Evolutionary conservation across 768 basidiomycete genomes (phyloP).

Genomic region (Termitomyces titanicus): DNA sequence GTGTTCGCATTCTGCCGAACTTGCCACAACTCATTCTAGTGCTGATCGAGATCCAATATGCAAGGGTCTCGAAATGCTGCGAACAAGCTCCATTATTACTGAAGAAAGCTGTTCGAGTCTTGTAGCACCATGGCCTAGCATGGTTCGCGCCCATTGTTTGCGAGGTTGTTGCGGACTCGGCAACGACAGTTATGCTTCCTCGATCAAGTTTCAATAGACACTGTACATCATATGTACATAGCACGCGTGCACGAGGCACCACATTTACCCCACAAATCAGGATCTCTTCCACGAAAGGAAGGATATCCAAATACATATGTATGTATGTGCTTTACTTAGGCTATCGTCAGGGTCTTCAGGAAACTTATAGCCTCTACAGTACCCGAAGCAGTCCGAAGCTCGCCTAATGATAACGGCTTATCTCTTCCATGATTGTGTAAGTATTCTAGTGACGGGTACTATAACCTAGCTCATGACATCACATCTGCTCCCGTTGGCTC

Average conservation of each 20-base stretch:
- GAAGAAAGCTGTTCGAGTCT: background rate
- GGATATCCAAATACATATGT: no score
- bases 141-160: background rate
- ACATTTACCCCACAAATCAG: background rate
- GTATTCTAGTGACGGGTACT: background rate
- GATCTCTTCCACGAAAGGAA: background rate
- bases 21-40: background rate
- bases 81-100: background rate
- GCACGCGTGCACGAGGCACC: background rate
- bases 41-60: background rate
- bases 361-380: background rate
- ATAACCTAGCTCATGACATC: background rate
- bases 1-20: background rate
- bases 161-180: no score
- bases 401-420: background rate
- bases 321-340: background rate
- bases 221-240: no score
- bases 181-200: background rate
- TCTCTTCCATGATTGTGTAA: background rate
- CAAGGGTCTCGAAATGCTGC: background rate
- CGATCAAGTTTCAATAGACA: background rate
- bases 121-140: background rate
- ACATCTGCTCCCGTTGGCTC: no score
- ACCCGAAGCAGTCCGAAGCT: background rate
- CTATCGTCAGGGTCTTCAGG: background rate